Percentiles rank a stretch among this genome's conserved stretches.
Evolutionary conservation across 2,329 filamentous ascomycete species (phyloP).

Genomic region (Phyllosticta capitalensis): DNA sequence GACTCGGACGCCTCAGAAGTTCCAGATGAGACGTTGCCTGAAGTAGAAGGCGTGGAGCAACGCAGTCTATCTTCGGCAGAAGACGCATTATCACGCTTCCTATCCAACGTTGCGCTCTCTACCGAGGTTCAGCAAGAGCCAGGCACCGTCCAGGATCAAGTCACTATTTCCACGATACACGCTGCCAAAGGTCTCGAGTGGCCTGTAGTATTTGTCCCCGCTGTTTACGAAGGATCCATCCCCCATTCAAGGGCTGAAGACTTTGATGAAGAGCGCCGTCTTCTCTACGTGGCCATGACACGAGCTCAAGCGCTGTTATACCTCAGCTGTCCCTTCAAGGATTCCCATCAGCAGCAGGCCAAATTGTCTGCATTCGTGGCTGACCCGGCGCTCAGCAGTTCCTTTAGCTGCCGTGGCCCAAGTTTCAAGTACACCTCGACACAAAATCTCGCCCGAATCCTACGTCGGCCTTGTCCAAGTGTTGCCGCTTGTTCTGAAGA

Average conservation of each 20-base stretch:
- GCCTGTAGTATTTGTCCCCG: conserved; percentile 89
- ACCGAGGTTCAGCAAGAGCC: conserved; percentile 62
- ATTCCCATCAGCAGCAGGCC: conserved; percentile 52
- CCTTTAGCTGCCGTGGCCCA: conserved; percentile 56
- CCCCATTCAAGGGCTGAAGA: conserved; percentile 83
- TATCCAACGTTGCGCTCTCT: conserved; percentile 84
- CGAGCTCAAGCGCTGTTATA: conserved; percentile 79
- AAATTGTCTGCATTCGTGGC: conserved; percentile 65
- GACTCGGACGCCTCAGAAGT: conserved; percentile 30
- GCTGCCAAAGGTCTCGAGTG: conserved; percentile 93
- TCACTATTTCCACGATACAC: conserved; percentile 94
- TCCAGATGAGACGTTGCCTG: conserved; percentile 46
- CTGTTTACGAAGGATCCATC: conserved; percentile 81
- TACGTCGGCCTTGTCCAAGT: conserved; percentile 53
- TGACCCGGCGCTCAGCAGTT: conserved; percentile 40
- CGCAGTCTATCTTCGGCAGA: conserved; percentile 37
- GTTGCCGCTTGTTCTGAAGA: conserved; percentile 24
- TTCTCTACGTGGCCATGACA: conserved; percentile 96
- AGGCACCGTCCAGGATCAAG: conserved; percentile 48
- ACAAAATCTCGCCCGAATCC: conserved; percentile 59
- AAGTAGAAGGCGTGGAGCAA: conserved; percentile 64
- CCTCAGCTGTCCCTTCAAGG: conserved; percentile 67
- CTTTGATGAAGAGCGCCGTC: conserved; percentile 71
- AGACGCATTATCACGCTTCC: conserved; percentile 65
- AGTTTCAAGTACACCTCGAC: conserved; percentile 55